phyloP scores from a whole-genome alignment of 176 grass and related monocot genomes.

The Elaeis guineensis region DNA sequence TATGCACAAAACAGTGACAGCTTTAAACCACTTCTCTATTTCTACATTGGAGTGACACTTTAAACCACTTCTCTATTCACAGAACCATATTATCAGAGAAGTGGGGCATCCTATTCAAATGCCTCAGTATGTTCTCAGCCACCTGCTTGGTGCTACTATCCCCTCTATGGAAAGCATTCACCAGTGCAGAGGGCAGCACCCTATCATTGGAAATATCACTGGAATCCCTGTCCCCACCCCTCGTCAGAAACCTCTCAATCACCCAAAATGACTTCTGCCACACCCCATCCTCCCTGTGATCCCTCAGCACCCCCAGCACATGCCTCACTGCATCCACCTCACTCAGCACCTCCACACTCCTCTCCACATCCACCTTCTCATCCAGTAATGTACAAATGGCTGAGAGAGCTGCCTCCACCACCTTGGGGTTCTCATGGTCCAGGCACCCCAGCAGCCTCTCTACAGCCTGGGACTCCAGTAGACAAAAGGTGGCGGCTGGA shows the following conservation, averaged over 20 bases:
- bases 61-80: neutral
- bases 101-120: slow-evolving; percentile 54
- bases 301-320: slow-evolving; percentile 46
- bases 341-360: slow-evolving; percentile 45
- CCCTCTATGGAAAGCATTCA: slow-evolving; percentile 65
- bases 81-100: slow-evolving; percentile 38
- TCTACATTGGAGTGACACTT: no score
- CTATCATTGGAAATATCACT: slow-evolving; percentile 50
- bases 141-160: slow-evolving; percentile 48
- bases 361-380: slow-evolving; percentile 47
- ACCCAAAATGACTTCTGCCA: slow-evolving; percentile 65
- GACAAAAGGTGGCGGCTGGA: slow-evolving; percentile 49
- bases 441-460: slow-evolving; percentile 59
- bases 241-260: slow-evolving; percentile 59
- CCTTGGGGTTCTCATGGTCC: slow-evolving; percentile 42
- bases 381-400: slow-evolving; percentile 80
- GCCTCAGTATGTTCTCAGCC: slow-evolving; percentile 74
- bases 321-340: slow-evolving; percentile 39
- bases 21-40: no score
- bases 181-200: slow-evolving; percentile 43
- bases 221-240: slow-evolving; percentile 40
- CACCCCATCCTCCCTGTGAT: slow-evolving; percentile 40
- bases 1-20: no score
- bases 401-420: slow-evolving; percentile 45
- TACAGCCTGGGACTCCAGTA: slow-evolving; percentile 50